Evolutionary conservation across 176 grass and related monocot species (phyloP), one percentile per base, ranked within the genome.

Genomic region (Oryza glaberrima): DNA sequence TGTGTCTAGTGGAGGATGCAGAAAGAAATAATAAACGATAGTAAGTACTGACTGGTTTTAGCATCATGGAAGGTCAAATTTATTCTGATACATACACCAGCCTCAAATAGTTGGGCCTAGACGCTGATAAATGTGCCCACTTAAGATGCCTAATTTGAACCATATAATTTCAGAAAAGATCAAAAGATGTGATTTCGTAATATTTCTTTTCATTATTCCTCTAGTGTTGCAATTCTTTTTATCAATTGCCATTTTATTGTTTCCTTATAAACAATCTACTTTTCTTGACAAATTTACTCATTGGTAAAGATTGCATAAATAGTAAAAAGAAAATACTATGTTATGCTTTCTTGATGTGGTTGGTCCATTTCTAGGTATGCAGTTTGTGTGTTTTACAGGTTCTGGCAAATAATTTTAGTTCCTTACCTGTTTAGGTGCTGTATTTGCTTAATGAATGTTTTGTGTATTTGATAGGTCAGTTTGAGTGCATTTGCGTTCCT

Each of bases 401-500:
- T 78, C 25, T 45, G 12, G 14, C 69, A 30, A 22, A 6, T 47
- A 70, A 47, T 36, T 73, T 44, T 65, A 15, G 76, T 40, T 85
- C 5, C 13, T 70, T 19, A 11, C 35, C 61, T 69, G 74, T 73
- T 58, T 82, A 23, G 25, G 80, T 81, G 7, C 28, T 48, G 19
- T 41, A 56, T 66, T 67, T 78, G 9, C n/a, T 84, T 74, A 77
- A 47, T 83, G 71, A 70, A 8, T 86, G 70, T 40, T 86, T 45
- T 85, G 2, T 85, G 9, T 90, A 36, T 69, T 69, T 47, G 69
- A 49, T 86, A 98, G 96, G 96, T 98, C 70, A 95, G 93, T 91
- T 81, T 98, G 87, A 98, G 96, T 83, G 96, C 93, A 82, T 98
- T 98, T 83, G 90, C 96, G 45, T 98, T 98, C 85, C 83, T 98